These are phyloP conservation scores for Nephelium lappaceum DNA, from an alignment of 345 rosid species.

Conservation along the genomic window DNA sequence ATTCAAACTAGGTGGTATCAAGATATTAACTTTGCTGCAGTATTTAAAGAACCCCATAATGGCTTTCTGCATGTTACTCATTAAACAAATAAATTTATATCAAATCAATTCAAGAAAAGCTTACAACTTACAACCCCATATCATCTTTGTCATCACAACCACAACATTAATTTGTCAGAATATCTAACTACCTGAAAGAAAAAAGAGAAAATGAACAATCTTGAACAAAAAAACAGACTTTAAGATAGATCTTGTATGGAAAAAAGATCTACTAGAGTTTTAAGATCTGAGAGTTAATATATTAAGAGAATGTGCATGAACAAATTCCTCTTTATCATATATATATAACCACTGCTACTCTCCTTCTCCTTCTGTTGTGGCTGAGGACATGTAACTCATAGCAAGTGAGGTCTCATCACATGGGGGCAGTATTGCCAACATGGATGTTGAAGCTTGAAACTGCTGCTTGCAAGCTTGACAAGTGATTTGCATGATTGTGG, in stretches of 20 bases:
- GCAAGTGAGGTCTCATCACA: slow-evolving; percentile 78
- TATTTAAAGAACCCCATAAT: slow-evolving; percentile 11
- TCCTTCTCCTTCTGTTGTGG: slow-evolving; percentile 73
- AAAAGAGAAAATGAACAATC: slow-evolving; percentile 23
- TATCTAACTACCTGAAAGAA: slow-evolving; percentile 18
- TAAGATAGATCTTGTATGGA: not conserved
- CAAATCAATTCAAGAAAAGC: slow-evolving; percentile 21
- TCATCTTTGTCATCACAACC: slow-evolving; percentile 7
- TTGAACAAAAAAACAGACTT: not conserved
- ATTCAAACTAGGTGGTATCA: slow-evolving; percentile 11
- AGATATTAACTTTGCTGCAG: slow-evolving; percentile 5
- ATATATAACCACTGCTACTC: slow-evolving; percentile 11
- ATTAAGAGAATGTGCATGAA: not conserved
- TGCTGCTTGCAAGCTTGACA: slow-evolving; percentile 76
- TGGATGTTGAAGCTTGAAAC: slow-evolving; percentile 46
- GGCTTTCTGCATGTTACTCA: not conserved
- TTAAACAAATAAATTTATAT: slow-evolving; percentile 31
- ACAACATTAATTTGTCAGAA: slow-evolving; percentile 23
- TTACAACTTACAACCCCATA: slow-evolving; percentile 17
- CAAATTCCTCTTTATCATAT: not conserved
- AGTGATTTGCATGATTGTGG: slow-evolving; percentile 69
- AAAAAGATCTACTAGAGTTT: not conserved
- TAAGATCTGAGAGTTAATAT: not conserved
- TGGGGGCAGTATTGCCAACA: slow-evolving; percentile 5
- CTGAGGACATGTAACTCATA: slow-evolving; percentile 81